Evolutionary conservation across 148 eudicot species (phyloP), one percentile per base, ranked within the genome.

Genomic region (Heliosperma pusillum): DNA sequence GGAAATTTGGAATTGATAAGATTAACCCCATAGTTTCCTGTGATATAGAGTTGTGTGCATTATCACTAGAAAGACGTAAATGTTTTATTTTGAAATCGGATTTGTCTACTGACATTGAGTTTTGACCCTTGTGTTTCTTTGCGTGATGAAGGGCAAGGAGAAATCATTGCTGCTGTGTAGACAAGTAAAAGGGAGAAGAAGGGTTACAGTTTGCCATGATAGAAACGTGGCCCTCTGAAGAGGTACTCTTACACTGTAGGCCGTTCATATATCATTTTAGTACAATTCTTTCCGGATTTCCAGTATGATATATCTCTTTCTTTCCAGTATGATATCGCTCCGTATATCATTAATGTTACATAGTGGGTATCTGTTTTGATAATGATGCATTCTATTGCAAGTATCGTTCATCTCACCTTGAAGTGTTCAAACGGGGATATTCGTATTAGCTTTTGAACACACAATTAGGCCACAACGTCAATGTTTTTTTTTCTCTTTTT

Each of bases 201-300:
- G 81, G 90, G 88, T 76, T 93, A 61, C 85, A 89, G 86, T 75
- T 87, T 91, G 85, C 80, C 93, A 1, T 95, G 98, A 74, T 93
- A 91, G 82, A 91, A 89, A 80, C 85, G 13, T 79, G 97, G 89
- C 78, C 82, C 79, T 95, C 95, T 33, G 97, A 91, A 86, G 98
- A 93, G 95, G 98, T 93, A 74, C 52, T 52, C 44, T 22, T 53
- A 24, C 69, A 44, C n/a, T 25, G 16, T 66, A 22, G 66, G 40
- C 26, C 42, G 42, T 36, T 36, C 42, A 36, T 36, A 36, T 36
- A 36, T 36, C 42, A 36, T 69, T 17, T 22, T 2, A 30, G 24
- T 65, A 4, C 25, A 70, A 61, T 73, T 57, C 42, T 16, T 44
- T 21, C 19, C 19, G 17, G 33, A 27, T 16, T 44, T 21, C 19